Conservation (phyloP, 768 basidiomycete species). For the Lactarius trivialis region DNA sequence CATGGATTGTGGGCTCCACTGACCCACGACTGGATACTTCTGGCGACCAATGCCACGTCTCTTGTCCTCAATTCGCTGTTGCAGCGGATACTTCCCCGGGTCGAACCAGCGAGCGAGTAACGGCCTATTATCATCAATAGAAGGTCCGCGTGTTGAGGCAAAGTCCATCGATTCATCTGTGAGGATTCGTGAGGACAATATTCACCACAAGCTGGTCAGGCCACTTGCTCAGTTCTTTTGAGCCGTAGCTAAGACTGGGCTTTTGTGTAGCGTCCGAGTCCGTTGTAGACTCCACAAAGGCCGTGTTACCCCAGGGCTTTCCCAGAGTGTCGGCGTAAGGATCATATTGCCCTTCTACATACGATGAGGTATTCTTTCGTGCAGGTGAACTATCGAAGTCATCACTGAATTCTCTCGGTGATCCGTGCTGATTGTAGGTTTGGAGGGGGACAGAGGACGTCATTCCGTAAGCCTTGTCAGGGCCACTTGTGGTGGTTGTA, state of each 20-base stretch:
- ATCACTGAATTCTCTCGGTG: neutral
- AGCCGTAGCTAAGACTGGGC: slow-evolving; percentile 4
- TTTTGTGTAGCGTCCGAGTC: slow-evolving; percentile 1
- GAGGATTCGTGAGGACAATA: neutral
- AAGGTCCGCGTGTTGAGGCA: neutral
- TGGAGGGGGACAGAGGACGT: slow-evolving; percentile 21
- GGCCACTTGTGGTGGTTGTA: slow-evolving; percentile 19
- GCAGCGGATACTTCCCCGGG: slow-evolving; percentile 44
- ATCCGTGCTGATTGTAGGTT: neutral
- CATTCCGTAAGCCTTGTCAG: slow-evolving; percentile 37
- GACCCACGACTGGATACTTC: slow-evolving; percentile 70
- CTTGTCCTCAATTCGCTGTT: slow-evolving; percentile 85
- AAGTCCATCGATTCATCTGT: neutral
- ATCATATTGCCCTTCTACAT: slow-evolving; percentile 6
- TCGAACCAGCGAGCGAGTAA: slow-evolving; percentile 11
- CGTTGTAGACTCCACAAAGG: neutral
- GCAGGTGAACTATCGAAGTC: neutral
- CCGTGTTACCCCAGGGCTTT: neutral
- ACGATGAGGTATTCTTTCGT: slow-evolving; percentile 9
- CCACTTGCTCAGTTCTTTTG: slow-evolving; percentile 14
- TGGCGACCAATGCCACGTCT: slow-evolving; percentile 80
- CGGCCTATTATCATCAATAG: neutral
- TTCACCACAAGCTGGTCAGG: too few relatives aligned
- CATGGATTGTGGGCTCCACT: slow-evolving; percentile 23
- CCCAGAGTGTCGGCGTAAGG: slow-evolving; percentile 9